Base-by-base conservation (phyloP, 768 basidiomycete species). In the Tephrocybe sp. region DNA sequence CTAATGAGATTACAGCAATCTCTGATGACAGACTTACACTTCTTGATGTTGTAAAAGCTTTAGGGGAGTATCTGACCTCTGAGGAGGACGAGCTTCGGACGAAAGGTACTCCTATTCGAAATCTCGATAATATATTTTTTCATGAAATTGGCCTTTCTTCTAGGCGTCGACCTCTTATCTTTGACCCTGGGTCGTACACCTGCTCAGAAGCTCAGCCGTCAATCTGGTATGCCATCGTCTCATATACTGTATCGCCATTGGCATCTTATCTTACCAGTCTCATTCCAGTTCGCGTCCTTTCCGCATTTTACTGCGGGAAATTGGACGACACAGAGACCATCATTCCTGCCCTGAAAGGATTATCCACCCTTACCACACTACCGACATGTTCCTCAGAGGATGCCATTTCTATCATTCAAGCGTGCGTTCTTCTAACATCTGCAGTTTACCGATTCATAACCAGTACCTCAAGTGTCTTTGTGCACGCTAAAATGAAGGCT, bases 101-200 rank as follows among this genome's bases (percentile, higher is more conserved):
- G 8, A 92, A 92, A 75, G 96, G 96, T 92, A 63, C 45, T n/a
- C n/a, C n/a, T 52, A 40, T 56, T 11, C 32, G 60, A 35, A 39
- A 43, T 42, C 17, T 2, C 19, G 36, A 20, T 19, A 17, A 42
- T 42, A 32, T 39, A 44, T 8, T 45, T 35, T 23, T 46, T 54
- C 14, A 20, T 23, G 42, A 42, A 40, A 52, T 49, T 39, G 45
- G 53, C 52, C 10, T 35, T 54, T 53, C 13, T 53, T 17, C 36
- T 17, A 99, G 97, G 95, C 31, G 84, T 98, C 16, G 85, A 85
- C 39, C 76, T 98, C 51, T 76, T 99, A 23, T 85, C 93, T 0
- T 71, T 80, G 13, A 78, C 95, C 9, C 70, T 98, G 35, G 72
- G 67, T 17, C 71, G 72, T 46, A 84, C 81, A 56, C 83, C 89